These are phyloP conservation scores for Aspergillus indologenus DNA, from an alignment of 495 filamentous ascomycete genomes.

Conservation along the genomic window DNA sequence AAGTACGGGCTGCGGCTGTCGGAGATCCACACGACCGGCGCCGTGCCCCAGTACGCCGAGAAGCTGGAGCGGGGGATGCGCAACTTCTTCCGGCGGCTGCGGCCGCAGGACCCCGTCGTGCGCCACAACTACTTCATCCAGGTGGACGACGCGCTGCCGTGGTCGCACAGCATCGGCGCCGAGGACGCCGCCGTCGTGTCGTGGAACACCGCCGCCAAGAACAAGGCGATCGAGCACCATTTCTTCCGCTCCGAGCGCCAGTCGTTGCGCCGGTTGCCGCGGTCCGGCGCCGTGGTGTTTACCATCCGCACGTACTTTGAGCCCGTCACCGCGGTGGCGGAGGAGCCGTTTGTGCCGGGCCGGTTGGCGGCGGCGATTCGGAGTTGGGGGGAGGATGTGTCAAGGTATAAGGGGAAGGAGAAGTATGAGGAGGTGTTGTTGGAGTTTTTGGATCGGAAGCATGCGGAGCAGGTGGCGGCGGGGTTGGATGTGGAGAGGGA, in stretches of 20 bases:
- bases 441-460: conserved; percentile 78
- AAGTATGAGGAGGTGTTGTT: conserved; percentile 74
- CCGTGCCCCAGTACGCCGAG: conserved; percentile 73
- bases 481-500: conserved; percentile 62
- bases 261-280: conserved; percentile 68
- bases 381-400: conserved; percentile 86
- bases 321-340: conserved; percentile 59
- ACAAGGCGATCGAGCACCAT: conserved; percentile 70
- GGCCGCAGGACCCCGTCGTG: conserved; percentile 61
- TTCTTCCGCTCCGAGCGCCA: conserved; percentile 81
- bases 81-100: conserved; percentile 70
- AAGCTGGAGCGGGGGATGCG: conserved; percentile 82
- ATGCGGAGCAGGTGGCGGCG: conserved; percentile 67
- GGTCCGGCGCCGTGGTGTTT: conserved; percentile 73
- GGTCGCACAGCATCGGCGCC: conserved; percentile 70
- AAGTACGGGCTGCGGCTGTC: conserved; percentile 82
- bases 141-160: conserved; percentile 67
- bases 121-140: conserved; percentile 78
- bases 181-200: conserved; percentile 65
- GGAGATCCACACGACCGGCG: conserved; percentile 80
- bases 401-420: conserved; percentile 79
- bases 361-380: conserved; percentile 68
- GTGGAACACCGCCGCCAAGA: conserved; percentile 77
- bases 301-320: conserved; percentile 80
- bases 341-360: conserved; percentile 70